phyloP scores from a whole-genome alignment of 2,329 filamentous ascomycete species.

The Claviceps lovelessii region DNA sequence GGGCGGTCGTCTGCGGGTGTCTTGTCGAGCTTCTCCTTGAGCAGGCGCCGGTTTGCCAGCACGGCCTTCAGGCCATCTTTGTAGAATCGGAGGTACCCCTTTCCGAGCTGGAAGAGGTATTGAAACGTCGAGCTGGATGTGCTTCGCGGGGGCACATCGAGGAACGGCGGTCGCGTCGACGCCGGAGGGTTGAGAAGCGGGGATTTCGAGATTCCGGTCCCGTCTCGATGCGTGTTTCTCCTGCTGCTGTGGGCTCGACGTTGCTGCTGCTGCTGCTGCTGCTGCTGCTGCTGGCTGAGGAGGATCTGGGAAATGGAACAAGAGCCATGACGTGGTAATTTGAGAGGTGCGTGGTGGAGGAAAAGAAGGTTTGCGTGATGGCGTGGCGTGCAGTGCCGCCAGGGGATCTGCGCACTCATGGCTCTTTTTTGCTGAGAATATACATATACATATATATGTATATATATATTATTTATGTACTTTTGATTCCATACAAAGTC shows the following conservation, averaged over 20 bases:
- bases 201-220: slow-evolving; percentile 15
- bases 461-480: neutral
- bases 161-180: slow-evolving; percentile 56
- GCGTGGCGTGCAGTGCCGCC: slow-evolving; percentile 15
- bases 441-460: neutral
- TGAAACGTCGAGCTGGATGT: slow-evolving; percentile 17
- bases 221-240: slow-evolving; percentile 8
- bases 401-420: slow-evolving; percentile 21
- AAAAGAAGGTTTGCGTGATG: slow-evolving; percentile 9
- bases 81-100: slow-evolving; percentile 74
- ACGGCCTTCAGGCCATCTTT: slow-evolving; percentile 69
- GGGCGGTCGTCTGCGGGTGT: slow-evolving; percentile 42
- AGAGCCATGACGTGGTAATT: slow-evolving; percentile 1
- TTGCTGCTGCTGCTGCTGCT: slow-evolving; percentile 7
- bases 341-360: slow-evolving; percentile 1
- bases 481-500: neutral
- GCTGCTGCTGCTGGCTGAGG: slow-evolving; percentile 9
- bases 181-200: slow-evolving; percentile 52
- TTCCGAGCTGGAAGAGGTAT: slow-evolving; percentile 50
- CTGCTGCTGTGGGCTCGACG: slow-evolving; percentile 11
- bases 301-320: neutral
- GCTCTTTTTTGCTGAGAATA: neutral
- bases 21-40: slow-evolving; percentile 28
- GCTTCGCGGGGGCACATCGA: slow-evolving; percentile 45
- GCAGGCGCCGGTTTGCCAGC: slow-evolving; percentile 46